Base-by-base conservation (phyloP, 1,284 basidiomycete genomes). In the Agaricales sp. region DNA sequence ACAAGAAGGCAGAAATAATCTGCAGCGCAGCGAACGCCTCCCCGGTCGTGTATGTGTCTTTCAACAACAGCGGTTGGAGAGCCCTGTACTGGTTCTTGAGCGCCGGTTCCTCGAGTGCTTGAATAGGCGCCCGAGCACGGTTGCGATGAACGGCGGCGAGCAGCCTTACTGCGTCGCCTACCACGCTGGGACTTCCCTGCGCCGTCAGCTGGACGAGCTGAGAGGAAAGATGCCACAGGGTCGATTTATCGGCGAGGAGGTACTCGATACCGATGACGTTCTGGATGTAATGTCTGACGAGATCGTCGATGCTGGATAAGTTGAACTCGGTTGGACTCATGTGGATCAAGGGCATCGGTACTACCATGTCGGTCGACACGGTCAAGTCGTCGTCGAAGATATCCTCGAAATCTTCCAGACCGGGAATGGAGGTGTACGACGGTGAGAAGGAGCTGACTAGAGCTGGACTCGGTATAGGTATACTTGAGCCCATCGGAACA, bases 11-110 rank as follows among this genome's bases (percentile, higher is more conserved):
- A 8, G 84, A 87, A 43, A 89, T 75, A 56, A 84, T 68, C 54
- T 83, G 82, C 19, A 89, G 67, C 2, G 82, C 80, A 1, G 84
- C 80, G 64, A 87, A 80, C n/a, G 86, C 86, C 55, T 85, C 82
- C 37, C 80, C 80, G 47, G 78, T 71, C 3, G 66, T 69, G n/a
- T 37, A 43, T 53, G 61, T 50, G 49, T 56, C 47, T 49, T 58
- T 45, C 52, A 48, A 49, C 51, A 66, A 62, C 49, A 63, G 60
- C 22, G 37, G 46, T 24, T 55, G 53, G 46, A 63, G 56, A 14
- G 55, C 55, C 13, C 52, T 43, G 26, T 68, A 65, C 13, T 55
- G 59, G 12, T 35, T 53, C 51, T 53, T 59, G 45, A 62, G 59
- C 6, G 63, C 59, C 3, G 48, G 26, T 19, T 63, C 58, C 26